phyloP scores from a whole-genome alignment of 2,329 filamentous ascomycete species.

The Epichloe scottii region DNA sequence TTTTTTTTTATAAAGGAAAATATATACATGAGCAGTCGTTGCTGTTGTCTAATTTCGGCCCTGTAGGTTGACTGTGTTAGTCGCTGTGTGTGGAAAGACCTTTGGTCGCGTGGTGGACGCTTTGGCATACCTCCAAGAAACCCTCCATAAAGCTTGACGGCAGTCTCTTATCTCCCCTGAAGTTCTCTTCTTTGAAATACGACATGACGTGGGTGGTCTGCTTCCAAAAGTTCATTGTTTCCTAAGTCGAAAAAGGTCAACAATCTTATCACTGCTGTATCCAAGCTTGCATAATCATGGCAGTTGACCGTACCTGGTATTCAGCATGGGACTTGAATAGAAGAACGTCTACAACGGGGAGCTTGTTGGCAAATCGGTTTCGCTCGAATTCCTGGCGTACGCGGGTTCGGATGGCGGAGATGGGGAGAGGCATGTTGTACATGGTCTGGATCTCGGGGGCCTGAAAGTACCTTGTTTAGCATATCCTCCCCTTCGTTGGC shows the following conservation, averaged over 20 bases:
- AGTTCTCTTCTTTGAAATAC: slow-evolving; percentile 81
- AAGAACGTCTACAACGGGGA: slow-evolving; percentile 78
- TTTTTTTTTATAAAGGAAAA: slow-evolving; percentile 13
- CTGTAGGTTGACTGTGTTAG: slow-evolving; percentile 20
- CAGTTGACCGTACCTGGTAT: slow-evolving; percentile 64
- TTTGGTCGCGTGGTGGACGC: neutral
- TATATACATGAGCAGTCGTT: slow-evolving; percentile 23
- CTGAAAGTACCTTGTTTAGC: slow-evolving; percentile 32
- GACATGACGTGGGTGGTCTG: slow-evolving; percentile 91
- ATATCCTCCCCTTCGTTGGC: neutral
- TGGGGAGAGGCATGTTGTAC: slow-evolving; percentile 86
- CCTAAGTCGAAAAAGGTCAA: slow-evolving; percentile 36
- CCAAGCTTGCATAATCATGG: neutral
- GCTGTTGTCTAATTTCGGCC: slow-evolving; percentile 39
- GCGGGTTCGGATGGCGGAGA: slow-evolving; percentile 80
- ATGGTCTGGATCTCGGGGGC: slow-evolving; percentile 93
- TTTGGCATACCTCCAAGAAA: slow-evolving; percentile 71
- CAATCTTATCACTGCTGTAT: neutral
- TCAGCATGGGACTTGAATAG: slow-evolving; percentile 85
- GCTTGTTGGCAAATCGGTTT: slow-evolving; percentile 83
- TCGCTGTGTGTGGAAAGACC: neutral
- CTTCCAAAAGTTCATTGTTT: slow-evolving; percentile 99
- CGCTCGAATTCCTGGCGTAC: slow-evolving; percentile 95
- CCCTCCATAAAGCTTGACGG: slow-evolving; percentile 86
- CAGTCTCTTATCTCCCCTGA: slow-evolving; percentile 63